phyloP scores from a whole-genome alignment of 1,284 basidiomycete species.

The Malassezia dermatis region DNA sequence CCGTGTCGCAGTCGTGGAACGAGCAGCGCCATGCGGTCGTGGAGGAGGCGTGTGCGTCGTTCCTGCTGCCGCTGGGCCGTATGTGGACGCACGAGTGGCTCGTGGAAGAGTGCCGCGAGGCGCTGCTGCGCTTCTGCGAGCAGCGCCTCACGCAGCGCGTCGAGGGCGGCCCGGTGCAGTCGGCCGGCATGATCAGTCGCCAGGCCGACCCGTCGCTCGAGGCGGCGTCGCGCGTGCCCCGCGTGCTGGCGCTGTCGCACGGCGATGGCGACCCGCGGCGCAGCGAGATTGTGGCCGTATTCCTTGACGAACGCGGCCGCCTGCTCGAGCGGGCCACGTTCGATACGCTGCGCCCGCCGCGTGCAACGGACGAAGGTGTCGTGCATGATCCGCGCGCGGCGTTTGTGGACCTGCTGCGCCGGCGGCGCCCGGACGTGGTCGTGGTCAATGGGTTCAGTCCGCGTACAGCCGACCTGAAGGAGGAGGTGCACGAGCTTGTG shows the following conservation, averaged over 20 bases:
- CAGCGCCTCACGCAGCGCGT: slow-evolving; percentile 44
- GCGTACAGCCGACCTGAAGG: slow-evolving; percentile 64
- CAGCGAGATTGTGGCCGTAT: slow-evolving; percentile 75
- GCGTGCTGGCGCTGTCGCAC: slow-evolving; percentile 84
- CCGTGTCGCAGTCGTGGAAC: slow-evolving; percentile 85
- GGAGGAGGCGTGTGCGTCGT: slow-evolving; percentile 64
- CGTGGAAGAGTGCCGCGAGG: slow-evolving; percentile 78
- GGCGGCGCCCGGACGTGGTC: slow-evolving; percentile 75
- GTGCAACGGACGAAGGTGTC: slow-evolving; percentile 47
- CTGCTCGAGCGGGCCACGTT: slow-evolving; percentile 77
- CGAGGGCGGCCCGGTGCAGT: slow-evolving; percentile 60
- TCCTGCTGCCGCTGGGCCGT: slow-evolving; percentile 68
- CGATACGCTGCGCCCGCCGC: slow-evolving; percentile 54
- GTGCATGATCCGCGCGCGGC: slow-evolving; percentile 52
- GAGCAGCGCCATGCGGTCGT: slow-evolving; percentile 69
- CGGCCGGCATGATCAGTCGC: slow-evolving; percentile 44
- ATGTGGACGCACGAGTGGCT: slow-evolving; percentile 85
- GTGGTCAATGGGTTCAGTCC: slow-evolving; percentile 64
- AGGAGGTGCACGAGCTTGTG: slow-evolving; percentile 56
- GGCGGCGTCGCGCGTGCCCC: slow-evolving; percentile 60
- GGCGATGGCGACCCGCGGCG: slow-evolving; percentile 85
- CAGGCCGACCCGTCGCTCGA: slow-evolving; percentile 48
- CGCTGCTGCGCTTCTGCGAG: slow-evolving; percentile 32
- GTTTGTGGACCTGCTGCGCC: slow-evolving; percentile 69
- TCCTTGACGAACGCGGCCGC: slow-evolving; percentile 75